These are phyloP conservation scores for Ambrosiella beaveri DNA, from an alignment of 2,329 filamentous ascomycete species.

Conservation along the genomic window DNA sequence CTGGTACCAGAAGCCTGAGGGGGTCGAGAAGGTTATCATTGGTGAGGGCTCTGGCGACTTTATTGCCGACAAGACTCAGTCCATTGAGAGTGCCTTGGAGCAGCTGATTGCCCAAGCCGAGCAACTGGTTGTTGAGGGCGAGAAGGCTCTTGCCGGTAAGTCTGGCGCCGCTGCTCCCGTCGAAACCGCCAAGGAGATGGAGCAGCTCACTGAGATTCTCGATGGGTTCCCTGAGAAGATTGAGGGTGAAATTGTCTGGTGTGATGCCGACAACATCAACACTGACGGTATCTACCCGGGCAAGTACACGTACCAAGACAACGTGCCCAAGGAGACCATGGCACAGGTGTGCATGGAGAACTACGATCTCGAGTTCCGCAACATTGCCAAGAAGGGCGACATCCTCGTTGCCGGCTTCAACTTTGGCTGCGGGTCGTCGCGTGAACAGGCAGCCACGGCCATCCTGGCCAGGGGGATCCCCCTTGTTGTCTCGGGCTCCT, in stretches of 20 bases:
- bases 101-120: constrained; percentile 55
- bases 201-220: constrained; percentile 49
- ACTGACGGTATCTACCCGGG: constrained; percentile 88
- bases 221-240: constrained; percentile 77
- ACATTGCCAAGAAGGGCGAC: constrained; percentile 49
- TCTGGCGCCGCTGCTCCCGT: constrained; percentile 17
- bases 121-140: constrained; percentile 35
- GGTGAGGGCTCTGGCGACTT: constrained; percentile 54
- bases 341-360: constrained; percentile 85
- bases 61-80: constrained; percentile 46
- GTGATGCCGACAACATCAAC: constrained; percentile 66
- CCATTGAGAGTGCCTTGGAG: constrained; percentile 52
- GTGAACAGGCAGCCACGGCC: constrained; percentile 80
- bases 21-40: constrained; percentile 46
- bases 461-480: constrained; percentile 67
- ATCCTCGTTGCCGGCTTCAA: constrained; percentile 77
- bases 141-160: constrained; percentile 27
- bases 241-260: constrained; percentile 74
- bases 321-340: constrained; percentile 62
- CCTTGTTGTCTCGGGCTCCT: constrained; percentile 63
- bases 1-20: constrained; percentile 56
- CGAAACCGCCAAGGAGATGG: constrained; percentile 17
- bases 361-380: constrained; percentile 59
- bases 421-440: constrained; percentile 66
- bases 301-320: constrained; percentile 80